Conservation (phyloP, 108 stramenopile genomes). For the Mediolabrus comicus region DNA sequence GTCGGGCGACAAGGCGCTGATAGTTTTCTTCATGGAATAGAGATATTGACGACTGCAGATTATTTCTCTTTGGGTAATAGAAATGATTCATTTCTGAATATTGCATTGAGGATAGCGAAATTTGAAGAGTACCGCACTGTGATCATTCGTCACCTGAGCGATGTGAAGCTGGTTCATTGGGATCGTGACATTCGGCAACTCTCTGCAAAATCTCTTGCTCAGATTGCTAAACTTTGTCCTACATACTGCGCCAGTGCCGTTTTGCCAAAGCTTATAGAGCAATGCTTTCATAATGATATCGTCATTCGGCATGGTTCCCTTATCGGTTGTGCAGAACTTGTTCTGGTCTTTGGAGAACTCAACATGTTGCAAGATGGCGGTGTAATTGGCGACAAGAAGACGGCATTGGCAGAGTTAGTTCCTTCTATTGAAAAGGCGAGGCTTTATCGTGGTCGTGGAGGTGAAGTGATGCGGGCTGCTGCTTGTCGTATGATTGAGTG, state of each 20-base stretch:
- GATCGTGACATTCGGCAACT: slow-evolving; percentile 82
- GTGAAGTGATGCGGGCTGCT: slow-evolving; percentile 92
- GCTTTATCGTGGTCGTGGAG: slow-evolving; percentile 96
- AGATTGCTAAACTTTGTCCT: slow-evolving; percentile 63
- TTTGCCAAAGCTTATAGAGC: slow-evolving; percentile 71
- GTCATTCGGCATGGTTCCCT: slow-evolving; percentile 86
- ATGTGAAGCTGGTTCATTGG: slow-evolving; percentile 89
- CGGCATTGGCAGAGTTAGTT: slow-evolving; percentile 66
- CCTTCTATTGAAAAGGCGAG: slow-evolving; percentile 88
- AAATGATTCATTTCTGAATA: slow-evolving; percentile 70
- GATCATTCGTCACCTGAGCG: slow-evolving; percentile 79
- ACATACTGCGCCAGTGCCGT: slow-evolving; percentile 48
- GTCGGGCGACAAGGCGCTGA: slow-evolving; percentile 52
- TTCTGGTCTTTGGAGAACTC: slow-evolving; percentile 65
- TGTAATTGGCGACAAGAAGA: slow-evolving; percentile 15
- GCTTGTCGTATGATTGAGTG: slow-evolving; percentile 93
- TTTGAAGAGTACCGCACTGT: slow-evolving; percentile 80
- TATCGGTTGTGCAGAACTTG: slow-evolving; percentile 80
- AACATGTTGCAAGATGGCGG: slow-evolving; percentile 17
- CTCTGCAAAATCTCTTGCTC: slow-evolving; percentile 72
- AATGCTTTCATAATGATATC: slow-evolving; percentile 63
- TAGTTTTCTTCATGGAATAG: slow-evolving; percentile 94
- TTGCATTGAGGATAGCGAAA: slow-evolving; percentile 73
- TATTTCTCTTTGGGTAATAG: slow-evolving; percentile 97
- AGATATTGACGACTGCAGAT: slow-evolving; percentile 92